Percentiles rank a stretch among this genome's conserved stretches.
These are phyloP conservation scores for Candida xyloterini DNA, from an alignment of 805 yeast species.

Conservation along the genomic window DNA sequence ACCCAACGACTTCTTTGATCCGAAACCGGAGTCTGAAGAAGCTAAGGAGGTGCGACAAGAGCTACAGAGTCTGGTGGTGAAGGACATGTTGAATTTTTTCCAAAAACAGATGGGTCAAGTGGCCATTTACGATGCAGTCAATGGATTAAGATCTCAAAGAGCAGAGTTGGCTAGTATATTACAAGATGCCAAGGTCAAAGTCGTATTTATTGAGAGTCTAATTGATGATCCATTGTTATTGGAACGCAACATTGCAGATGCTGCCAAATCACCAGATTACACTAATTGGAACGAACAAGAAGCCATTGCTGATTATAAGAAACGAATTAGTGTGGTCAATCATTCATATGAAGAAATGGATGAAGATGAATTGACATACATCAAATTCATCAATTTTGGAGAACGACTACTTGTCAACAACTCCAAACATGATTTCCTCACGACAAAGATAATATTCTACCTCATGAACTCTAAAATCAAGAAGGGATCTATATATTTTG, in stretches of 20 bases:
- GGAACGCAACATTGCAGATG: slow-evolving; percentile 76
- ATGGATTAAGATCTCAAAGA: slow-evolving; percentile 73
- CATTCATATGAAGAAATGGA: slow-evolving; percentile 73
- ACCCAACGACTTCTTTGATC: slow-evolving; percentile 68
- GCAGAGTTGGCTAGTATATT: slow-evolving; percentile 53
- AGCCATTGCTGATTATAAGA: slow-evolving; percentile 75
- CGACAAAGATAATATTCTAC: slow-evolving; percentile 87
- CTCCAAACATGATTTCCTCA: slow-evolving; percentile 82
- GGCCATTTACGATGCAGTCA: slow-evolving; percentile 94
- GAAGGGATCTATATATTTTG: slow-evolving; percentile 88
- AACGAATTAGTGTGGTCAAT: slow-evolving; percentile 64
- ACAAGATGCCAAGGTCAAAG: slow-evolving; percentile 60
- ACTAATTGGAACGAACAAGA: slow-evolving; percentile 65
- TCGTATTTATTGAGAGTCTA: slow-evolving; percentile 82
- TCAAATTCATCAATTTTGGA: slow-evolving; percentile 89
- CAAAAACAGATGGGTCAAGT: slow-evolving; percentile 83
- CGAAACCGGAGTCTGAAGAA: slow-evolving; percentile 43
- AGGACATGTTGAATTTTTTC: slow-evolving; percentile 70
- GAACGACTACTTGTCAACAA: slow-evolving; percentile 76
- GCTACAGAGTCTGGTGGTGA: slow-evolving; percentile 60
- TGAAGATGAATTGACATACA: slow-evolving; percentile 59
- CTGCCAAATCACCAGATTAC: slow-evolving; percentile 86
- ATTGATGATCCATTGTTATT: slow-evolving; percentile 71
- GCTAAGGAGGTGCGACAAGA: slow-evolving; percentile 53
- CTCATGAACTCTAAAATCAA: slow-evolving; percentile 88